A percentile compares a stretch with the other conserved stretches of the same genome.
Conservation (phyloP, 2,329 filamentous ascomycete genomes). For the Botrytis pseudocinerea region DNA sequence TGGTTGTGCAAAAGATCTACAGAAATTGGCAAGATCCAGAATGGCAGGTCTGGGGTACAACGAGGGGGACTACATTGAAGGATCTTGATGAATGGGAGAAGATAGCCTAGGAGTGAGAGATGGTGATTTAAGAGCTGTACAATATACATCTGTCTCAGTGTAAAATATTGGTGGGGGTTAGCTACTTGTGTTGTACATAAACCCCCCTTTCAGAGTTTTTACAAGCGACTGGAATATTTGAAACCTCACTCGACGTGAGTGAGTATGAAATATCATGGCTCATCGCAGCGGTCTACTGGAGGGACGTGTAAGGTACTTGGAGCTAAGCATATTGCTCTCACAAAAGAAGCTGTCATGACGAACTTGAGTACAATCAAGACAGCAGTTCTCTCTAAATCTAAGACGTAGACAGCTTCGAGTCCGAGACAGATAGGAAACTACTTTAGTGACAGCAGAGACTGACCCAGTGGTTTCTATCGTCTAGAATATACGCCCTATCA, state of each 20-base stretch:
- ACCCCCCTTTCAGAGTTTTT: neutral
- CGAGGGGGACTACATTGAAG: slow-evolving; percentile 52
- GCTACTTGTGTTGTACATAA: neutral
- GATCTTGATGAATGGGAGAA: slow-evolving; percentile 27
- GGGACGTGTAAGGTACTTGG: neutral
- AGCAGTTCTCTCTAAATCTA: neutral
- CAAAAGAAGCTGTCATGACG: neutral
- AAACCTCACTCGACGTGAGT: neutral
- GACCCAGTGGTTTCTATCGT: neutral
- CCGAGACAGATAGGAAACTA: neutral
- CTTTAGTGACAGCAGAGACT: neutral
- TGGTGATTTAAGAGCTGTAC: slow-evolving; percentile 3
- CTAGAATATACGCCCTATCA: too few species aligned
- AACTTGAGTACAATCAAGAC: neutral
- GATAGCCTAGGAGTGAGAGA: neutral
- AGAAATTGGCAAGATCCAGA: slow-evolving; percentile 45
- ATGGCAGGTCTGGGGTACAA: slow-evolving; percentile 68
- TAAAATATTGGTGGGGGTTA: neutral
- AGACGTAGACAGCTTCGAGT: neutral
- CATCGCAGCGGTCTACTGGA: too few species aligned
- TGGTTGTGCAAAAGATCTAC: slow-evolving; percentile 59
- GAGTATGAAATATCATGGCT: neutral
- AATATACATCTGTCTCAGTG: slow-evolving; percentile 3
- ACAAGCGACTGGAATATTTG: neutral
- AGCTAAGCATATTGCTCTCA: neutral